Percentiles rank a stretch among this genome's conserved stretches.
Evolutionary conservation across 2,329 filamentous ascomycete genomes (phyloP).

Genomic region (Sarocladiaceae sp.): DNA sequence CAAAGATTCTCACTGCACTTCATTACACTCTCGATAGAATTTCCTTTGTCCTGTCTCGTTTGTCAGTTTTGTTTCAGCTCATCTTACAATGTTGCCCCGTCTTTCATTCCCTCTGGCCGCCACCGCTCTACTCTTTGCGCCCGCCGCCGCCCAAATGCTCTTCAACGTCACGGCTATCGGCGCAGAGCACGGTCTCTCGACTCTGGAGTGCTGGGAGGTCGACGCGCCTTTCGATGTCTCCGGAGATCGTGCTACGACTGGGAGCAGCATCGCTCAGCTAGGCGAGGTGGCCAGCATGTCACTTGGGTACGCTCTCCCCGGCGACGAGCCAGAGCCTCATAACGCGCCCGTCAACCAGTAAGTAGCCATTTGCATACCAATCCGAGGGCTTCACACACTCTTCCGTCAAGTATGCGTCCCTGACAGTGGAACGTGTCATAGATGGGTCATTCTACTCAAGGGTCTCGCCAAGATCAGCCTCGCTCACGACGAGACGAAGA

Average conservation of each 20-base stretch:
- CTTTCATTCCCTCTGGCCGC: too few species aligned
- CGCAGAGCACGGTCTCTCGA: slow-evolving; percentile 27
- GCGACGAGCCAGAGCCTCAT: not conserved
- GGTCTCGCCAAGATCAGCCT: slow-evolving; percentile 31
- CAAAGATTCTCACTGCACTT: too few species aligned
- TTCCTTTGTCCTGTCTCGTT: too few species aligned
- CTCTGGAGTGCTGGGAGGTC: slow-evolving; percentile 37
- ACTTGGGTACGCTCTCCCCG: slow-evolving; percentile 16
- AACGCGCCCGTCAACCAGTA: not conserved
- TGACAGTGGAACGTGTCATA: not conserved
- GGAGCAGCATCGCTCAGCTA: slow-evolving; percentile 22
- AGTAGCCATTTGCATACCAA: too few species aligned
- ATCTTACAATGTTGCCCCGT: too few species aligned
- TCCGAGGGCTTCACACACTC: too few species aligned
- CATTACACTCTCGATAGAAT: too few species aligned
- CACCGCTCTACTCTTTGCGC: too few species aligned
- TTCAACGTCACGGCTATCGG: slow-evolving; percentile 34
- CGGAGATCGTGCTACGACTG: slow-evolving; percentile 23
- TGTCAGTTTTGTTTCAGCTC: too few species aligned
- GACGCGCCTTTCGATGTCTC: slow-evolving; percentile 16
- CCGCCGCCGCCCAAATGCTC: not conserved
- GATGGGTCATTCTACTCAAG: slow-evolving; percentile 27
- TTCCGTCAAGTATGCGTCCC: not conserved
- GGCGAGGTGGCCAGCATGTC: slow-evolving; percentile 25
- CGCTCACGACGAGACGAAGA: slow-evolving; percentile 28